Percentiles rank a stretch among this genome's conserved stretches.
Evolutionary conservation across 768 basidiomycete genomes (phyloP).

Genomic region (Tephrocybe sp.): DNA sequence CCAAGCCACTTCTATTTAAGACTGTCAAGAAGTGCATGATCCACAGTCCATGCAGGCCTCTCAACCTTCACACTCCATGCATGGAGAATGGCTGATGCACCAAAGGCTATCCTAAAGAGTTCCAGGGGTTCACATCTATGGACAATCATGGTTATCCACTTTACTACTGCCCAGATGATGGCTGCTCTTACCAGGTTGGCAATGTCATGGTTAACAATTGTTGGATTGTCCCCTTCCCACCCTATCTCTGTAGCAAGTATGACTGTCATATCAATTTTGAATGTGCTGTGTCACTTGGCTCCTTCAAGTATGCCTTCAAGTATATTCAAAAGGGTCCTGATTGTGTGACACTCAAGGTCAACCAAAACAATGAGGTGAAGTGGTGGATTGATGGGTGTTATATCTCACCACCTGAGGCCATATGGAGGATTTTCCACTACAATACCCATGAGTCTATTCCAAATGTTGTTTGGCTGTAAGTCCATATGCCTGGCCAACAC

Average conservation of each 20-base stretch:
- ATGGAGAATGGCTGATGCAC: constrained; percentile 41
- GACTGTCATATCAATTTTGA: constrained; percentile 55
- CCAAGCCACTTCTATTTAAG: constrained; percentile 38
- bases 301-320: constrained; percentile 48
- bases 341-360: constrained; percentile 32
- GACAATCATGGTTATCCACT: too few relatives aligned
- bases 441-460: constrained; percentile 35
- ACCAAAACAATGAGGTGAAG: constrained; percentile 31
- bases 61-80: constrained; percentile 34
- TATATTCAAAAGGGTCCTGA: constrained; percentile 53
- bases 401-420: constrained; percentile 31
- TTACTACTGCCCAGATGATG: constrained; percentile 35
- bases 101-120: constrained; percentile 46
- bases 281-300: constrained; percentile 32
- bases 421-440: constrained; percentile 29
- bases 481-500: constrained; percentile 44
- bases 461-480: constrained; percentile 36
- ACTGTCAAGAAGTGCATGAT: too few relatives aligned
- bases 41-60: constrained; percentile 46
- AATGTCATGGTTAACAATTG: constrained; percentile 31
- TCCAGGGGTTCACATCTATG: constrained; percentile 31
- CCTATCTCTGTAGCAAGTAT: constrained; percentile 32
- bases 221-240: constrained; percentile 43
- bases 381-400: constrained; percentile 36
- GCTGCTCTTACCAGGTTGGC: constrained; percentile 21